Percentiles rank a stretch among this genome's conserved stretches.
These are phyloP conservation scores for Phyllachora maydis DNA, from an alignment of 2,329 filamentous ascomycete genomes.

Conservation along the genomic window DNA sequence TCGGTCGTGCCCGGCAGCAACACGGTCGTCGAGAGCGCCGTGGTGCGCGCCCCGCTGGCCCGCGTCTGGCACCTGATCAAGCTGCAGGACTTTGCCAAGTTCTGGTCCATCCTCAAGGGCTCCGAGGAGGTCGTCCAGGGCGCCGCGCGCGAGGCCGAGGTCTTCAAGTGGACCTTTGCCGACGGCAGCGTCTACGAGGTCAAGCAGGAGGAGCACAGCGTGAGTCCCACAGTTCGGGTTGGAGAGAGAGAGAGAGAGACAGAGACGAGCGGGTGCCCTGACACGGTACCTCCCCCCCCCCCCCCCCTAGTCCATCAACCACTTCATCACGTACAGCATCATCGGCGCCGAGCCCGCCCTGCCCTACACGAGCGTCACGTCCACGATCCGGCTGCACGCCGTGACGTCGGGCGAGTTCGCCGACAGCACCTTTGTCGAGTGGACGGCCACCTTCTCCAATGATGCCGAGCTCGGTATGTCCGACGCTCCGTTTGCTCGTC, in stretches of 20 bases:
- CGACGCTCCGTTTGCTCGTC: background rate
- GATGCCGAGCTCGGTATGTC: constrained; percentile 47
- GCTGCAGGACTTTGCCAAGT: constrained; percentile 46
- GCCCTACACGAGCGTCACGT: constrained; percentile 43
- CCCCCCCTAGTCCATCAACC: constrained; percentile 36
- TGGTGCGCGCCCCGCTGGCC: constrained; percentile 46
- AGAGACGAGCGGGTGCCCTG: too few relatives aligned
- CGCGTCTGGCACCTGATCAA: constrained; percentile 59
- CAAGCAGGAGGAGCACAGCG: constrained; percentile 58
- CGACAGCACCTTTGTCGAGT: constrained; percentile 45
- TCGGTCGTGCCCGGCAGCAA: constrained; percentile 6
- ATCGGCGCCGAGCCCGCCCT: constrained; percentile 45
- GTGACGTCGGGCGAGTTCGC: constrained; percentile 45
- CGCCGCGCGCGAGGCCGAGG: constrained; percentile 39
- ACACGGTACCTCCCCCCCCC: background rate
- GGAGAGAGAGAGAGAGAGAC: too few relatives aligned
- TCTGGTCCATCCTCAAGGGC: constrained; percentile 41
- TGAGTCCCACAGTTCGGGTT: constrained; percentile 15
- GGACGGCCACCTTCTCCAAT: constrained; percentile 48
- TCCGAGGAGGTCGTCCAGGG: constrained; percentile 41
- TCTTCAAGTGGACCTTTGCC: constrained; percentile 51
- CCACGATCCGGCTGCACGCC: constrained; percentile 42
- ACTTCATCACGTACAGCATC: constrained; percentile 56
- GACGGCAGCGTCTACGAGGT: constrained; percentile 48
- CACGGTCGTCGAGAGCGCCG: constrained; percentile 12